Evolutionary conservation across 1,284 basidiomycete genomes (phyloP), one percentile per base, ranked within the genome.

Genomic region (Leccinum subrobustum): DNA sequence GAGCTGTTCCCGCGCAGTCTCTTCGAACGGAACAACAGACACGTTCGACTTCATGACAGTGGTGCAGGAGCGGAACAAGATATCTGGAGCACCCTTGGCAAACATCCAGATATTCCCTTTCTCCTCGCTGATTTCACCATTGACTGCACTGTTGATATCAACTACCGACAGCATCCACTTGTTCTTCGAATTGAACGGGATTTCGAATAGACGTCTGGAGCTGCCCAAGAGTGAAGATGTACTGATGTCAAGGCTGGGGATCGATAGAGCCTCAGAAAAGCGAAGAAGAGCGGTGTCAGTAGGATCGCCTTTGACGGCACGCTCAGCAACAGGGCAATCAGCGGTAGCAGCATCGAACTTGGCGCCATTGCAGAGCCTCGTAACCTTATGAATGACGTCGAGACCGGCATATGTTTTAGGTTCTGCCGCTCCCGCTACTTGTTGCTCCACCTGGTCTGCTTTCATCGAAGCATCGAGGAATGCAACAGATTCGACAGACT

Each of bases 101-200:
- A 83, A 71, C 57, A 86, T 74, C 65, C 79, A 70, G 18, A 27
- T 25, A 27, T 16, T 58, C 55, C 1, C 31, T 8, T 47, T 67
- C 50, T 27, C 1, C 12, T 50, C 47, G 47, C 12, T 50, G 6
- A 50, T 50, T 2, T 52, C 27, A 20, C 50, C 50, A 31, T 52
- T 5, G 3, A 52, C 61, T 53, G 52, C 60, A 6, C 58, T 51
- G 16, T 58, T 65, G 31, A 62, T 56, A n/a, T 59, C 58, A 0
- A 53, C 55, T 42, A 68, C 50, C 6, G 67, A 70, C 27, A 85
- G 75, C 78, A 87, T 87, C 78, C 82, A 88, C 68, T 88, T 88
- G 68, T 86, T 86, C 68, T 80, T 82, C 14, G 85, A 86, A 72
- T 84, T 87, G 77, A 88, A 88, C 4, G 81, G 80, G 55, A 83